Evolutionary conservation across 1,284 basidiomycete species (phyloP).

Genomic region (Porphyrellus sp.): DNA sequence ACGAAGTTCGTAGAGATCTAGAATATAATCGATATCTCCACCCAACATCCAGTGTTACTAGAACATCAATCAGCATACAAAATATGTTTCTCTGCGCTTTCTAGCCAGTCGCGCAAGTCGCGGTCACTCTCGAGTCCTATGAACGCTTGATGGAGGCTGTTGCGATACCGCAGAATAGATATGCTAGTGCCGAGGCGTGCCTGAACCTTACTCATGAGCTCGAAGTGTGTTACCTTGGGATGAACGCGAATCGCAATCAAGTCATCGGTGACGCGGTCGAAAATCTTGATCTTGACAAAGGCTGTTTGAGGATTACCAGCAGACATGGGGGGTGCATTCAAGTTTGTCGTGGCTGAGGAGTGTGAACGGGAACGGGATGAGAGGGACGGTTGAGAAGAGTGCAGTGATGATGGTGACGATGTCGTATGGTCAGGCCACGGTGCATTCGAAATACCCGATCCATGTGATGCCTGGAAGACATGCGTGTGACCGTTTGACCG

Average conservation of each 20-base stretch:
- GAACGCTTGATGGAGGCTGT: conserved; percentile 64
- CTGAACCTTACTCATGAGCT: conserved; percentile 89
- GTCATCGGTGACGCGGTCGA: conserved; percentile 88
- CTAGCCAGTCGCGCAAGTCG: conserved; percentile 78
- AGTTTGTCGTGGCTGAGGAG: conserved; percentile 48
- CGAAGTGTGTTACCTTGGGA: conserved; percentile 81
- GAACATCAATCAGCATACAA: conserved; percentile 70
- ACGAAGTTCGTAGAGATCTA: conserved; percentile 27
- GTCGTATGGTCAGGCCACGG: conserved; percentile 35
- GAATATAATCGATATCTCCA: conserved; percentile 23
- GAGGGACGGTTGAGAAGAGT: conserved; percentile 47
- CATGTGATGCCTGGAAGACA: conserved; percentile 24
- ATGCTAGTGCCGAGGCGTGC: conserved; percentile 81
- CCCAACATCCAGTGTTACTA: conserved; percentile 4
- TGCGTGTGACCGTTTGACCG: conserved; percentile 24
- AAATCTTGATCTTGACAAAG: conserved; percentile 98
- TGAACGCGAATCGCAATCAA: conserved; percentile 97
- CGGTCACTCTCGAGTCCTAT: conserved; percentile 68
- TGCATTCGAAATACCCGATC: conserved; percentile 26
- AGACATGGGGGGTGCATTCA: conserved; percentile 70
- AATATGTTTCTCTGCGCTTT: conserved; percentile 82
- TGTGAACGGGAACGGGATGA: conserved; percentile 54
- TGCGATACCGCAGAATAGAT: conserved; percentile 66
- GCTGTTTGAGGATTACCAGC: conserved; percentile 73
- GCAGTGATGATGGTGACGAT: conserved; percentile 44